Percentiles rank a stretch among this genome's conserved stretches.
phyloP scores from a whole-genome alignment of 2,329 filamentous ascomycete genomes.

The Penicillium oxalicum region DNA sequence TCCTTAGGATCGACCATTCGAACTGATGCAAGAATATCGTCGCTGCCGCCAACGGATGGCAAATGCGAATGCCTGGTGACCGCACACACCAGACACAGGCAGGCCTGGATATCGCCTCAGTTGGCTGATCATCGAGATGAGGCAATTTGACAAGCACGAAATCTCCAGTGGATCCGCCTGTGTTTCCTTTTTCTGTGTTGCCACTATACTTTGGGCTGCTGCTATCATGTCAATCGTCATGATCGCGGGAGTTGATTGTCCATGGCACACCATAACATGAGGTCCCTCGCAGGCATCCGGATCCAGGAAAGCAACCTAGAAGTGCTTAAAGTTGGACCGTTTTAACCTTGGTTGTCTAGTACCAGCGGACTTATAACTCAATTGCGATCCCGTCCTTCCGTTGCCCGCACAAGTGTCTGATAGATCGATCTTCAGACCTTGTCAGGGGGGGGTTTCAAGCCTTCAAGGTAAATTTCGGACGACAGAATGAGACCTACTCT shows the following conservation, averaged over 20 bases:
- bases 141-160: slow-evolving; percentile 7
- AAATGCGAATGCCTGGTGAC: slow-evolving; percentile 11
- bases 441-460: neutral
- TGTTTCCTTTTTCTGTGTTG: slow-evolving; percentile 14
- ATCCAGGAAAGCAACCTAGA: slow-evolving; percentile 5
- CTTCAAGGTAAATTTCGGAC: neutral
- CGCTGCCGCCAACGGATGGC: slow-evolving; percentile 11
- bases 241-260: slow-evolving; percentile 1
- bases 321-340: slow-evolving; percentile 1
- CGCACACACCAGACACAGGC: slow-evolving; percentile 3
- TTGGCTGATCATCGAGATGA: neutral
- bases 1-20: neutral
- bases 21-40: slow-evolving; percentile 10
- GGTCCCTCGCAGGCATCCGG: slow-evolving; percentile 5
- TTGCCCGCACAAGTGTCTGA: slow-evolving; percentile 15
- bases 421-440: neutral
- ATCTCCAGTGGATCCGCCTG: neutral
- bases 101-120: slow-evolving; percentile 16
- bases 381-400: slow-evolving; percentile 4
- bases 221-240: slow-evolving; percentile 3
- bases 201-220: slow-evolving; percentile 9
- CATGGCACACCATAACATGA: slow-evolving; percentile 8
- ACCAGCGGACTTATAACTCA: slow-evolving; percentile 11
- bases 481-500: neutral
- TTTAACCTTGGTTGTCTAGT: slow-evolving; percentile 5